Conservation (phyloP, 108 stramenopile species). For the Cyclostephanos tholiformis region DNA sequence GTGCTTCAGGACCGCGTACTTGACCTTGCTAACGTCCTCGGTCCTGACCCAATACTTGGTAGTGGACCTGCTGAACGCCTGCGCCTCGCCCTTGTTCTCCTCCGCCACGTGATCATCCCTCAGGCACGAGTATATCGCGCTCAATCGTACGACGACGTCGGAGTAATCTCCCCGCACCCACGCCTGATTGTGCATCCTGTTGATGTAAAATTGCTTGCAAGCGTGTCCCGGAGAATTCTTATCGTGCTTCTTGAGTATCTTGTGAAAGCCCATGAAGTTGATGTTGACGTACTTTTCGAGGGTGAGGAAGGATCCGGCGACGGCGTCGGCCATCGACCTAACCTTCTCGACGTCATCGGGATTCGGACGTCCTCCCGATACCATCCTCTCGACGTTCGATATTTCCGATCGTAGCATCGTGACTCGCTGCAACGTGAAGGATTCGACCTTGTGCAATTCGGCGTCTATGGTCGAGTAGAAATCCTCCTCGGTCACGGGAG, state of each 20-base stretch:
- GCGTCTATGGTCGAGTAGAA: constrained; percentile 85
- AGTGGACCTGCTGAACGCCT: constrained; percentile 89
- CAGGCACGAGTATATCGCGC: constrained; percentile 74
- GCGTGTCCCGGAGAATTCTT: constrained; percentile 84
- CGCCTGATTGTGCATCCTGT: constrained; percentile 94
- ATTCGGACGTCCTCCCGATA: constrained; percentile 12
- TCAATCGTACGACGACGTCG: constrained; percentile 91
- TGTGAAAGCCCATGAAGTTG: constrained; percentile 98
- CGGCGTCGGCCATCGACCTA: constrained; percentile 56
- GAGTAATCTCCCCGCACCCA: constrained; percentile 96
- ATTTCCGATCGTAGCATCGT: constrained; percentile 70
- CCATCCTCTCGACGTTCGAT: constrained; percentile 29
- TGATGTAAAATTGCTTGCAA: constrained; percentile 91
- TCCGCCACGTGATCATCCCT: constrained; percentile 83
- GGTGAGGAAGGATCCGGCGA: constrained; percentile 77
- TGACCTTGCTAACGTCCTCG: constrained; percentile 92
- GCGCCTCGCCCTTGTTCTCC: constrained; percentile 71
- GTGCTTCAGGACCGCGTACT: constrained; percentile 90
- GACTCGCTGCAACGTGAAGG: constrained; percentile 81
- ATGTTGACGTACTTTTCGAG: constrained; percentile 97
- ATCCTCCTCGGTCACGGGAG: constrained; percentile 78
- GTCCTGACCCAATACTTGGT: constrained; percentile 98
- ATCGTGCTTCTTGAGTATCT: constrained; percentile 98
- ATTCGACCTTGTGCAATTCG: constrained; percentile 88
- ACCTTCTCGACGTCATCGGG: constrained; percentile 36